Evolutionary conservation across 768 basidiomycete genomes (phyloP).

Genomic region (Imleria badia): DNA sequence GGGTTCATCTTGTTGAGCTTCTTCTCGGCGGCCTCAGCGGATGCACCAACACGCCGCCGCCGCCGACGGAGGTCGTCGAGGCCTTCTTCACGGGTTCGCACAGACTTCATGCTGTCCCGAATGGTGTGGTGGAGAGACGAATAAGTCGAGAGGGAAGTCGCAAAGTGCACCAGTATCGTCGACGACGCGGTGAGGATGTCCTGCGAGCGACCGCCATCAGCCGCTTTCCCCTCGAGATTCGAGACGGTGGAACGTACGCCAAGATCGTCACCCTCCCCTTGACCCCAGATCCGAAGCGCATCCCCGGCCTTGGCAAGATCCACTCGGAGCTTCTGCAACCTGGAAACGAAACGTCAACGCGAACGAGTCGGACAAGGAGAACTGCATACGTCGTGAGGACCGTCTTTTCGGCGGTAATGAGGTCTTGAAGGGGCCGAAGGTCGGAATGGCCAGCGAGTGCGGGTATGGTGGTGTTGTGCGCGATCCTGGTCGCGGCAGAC

Average conservation of each 20-base stretch:
- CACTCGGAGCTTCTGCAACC: slow-evolving; percentile 61
- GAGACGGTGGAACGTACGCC: slow-evolving; percentile 46
- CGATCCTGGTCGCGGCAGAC: slow-evolving; percentile 76
- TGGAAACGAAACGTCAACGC: slow-evolving; percentile 21
- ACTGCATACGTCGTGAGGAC: slow-evolving; percentile 67
- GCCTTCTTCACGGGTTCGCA: slow-evolving; percentile 81
- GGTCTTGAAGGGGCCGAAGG: slow-evolving; percentile 77
- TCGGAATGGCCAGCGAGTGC: slow-evolving; percentile 72
- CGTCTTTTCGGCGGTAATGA: slow-evolving; percentile 86
- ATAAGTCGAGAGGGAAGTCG: slow-evolving; percentile 65
- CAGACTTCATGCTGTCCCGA: slow-evolving; percentile 66
- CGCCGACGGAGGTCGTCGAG: slow-evolving; percentile 76
- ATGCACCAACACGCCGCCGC: slow-evolving; percentile 60
- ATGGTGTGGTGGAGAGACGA: slow-evolving; percentile 69
- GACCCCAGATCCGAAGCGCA: slow-evolving; percentile 69
- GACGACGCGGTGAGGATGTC: slow-evolving; percentile 74
- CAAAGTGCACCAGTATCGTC: slow-evolving; percentile 64
- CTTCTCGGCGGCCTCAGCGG: slow-evolving; percentile 82
- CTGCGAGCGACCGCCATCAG: slow-evolving; percentile 35
- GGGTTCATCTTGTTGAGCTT: slow-evolving; percentile 89
- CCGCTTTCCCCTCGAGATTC: neutral
- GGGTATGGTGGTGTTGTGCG: slow-evolving; percentile 85
- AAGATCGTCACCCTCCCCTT: slow-evolving; percentile 81
- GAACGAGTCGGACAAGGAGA: neutral
- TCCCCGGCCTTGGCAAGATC: slow-evolving; percentile 73